phyloP scores from a whole-genome alignment of 345 rosid species.

The Lepidium didymum region DNA sequence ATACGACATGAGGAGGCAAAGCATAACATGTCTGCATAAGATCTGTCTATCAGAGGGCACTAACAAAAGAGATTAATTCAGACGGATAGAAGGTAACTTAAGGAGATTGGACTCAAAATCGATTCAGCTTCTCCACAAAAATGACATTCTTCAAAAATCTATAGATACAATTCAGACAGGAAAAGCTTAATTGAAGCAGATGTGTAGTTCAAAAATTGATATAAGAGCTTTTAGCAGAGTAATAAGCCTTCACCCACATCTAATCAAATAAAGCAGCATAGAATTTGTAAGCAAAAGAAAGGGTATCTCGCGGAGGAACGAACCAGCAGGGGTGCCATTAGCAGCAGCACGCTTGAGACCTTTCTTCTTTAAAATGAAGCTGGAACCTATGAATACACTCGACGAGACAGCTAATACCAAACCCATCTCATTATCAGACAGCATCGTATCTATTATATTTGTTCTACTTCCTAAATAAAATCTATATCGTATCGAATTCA shows the following conservation, averaged over 20 bases:
- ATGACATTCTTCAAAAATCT: no score
- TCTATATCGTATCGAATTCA: not conserved
- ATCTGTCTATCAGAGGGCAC: not conserved
- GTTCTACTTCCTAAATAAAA: no score
- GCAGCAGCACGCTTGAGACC: constrained; percentile 90
- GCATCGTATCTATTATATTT: not conserved
- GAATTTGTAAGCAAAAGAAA: not conserved
- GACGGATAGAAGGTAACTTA: no score
- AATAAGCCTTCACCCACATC: no score
- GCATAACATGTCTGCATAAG: not conserved
- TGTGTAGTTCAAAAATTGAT: no score
- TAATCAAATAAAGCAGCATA: no score
- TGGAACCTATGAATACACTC: constrained; percentile 71
- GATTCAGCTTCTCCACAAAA: not conserved
- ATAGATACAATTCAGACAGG: no score
- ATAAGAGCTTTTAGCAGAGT: no score
- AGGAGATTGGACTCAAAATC: not conserved
- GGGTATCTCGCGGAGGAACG: not conserved
- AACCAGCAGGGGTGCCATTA: constrained; percentile 78
- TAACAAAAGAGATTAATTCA: not conserved
- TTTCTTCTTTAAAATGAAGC: constrained; percentile 95
- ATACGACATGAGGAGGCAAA: not conserved
- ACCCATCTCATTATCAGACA: constrained; percentile 70
- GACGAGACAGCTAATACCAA: constrained; percentile 67
- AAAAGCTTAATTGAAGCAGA: no score